phyloP scores from a whole-genome alignment of 345 rosid genomes.

The Acer campestre region DNA sequence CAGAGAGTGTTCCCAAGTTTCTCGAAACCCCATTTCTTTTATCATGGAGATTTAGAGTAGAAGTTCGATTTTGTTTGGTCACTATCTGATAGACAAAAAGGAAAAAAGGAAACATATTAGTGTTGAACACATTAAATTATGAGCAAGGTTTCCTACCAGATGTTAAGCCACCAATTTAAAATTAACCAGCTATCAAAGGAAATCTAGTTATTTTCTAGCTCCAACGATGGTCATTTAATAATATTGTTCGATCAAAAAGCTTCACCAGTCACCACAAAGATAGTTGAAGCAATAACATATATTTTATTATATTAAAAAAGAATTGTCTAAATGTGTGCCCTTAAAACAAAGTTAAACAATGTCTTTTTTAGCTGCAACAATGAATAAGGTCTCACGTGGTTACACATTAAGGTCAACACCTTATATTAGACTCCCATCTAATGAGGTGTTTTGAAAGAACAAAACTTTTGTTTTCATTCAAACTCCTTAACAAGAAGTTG shows the following conservation, averaged over 20 bases:
- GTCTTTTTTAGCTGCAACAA: too few relatives aligned
- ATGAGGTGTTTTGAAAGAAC: too few relatives aligned
- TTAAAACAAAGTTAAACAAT: too few relatives aligned
- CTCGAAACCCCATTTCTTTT: constrained; percentile 37
- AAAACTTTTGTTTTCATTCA: too few relatives aligned
- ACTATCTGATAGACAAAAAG: constrained; percentile 50
- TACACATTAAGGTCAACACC: too few relatives aligned
- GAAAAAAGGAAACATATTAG: background rate
- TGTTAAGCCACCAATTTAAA: background rate
- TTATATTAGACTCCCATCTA: too few relatives aligned
- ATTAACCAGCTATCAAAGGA: background rate
- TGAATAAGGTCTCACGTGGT: too few relatives aligned
- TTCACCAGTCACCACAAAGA: background rate
- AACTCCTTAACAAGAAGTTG: background rate
- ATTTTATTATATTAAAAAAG: too few relatives aligned
- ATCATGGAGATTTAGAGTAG: constrained; percentile 54
- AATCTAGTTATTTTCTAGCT: background rate
- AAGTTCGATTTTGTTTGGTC: constrained; percentile 49
- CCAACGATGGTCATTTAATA: background rate
- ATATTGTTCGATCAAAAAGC: background rate
- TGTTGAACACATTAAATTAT: background rate
- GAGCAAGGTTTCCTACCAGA: background rate
- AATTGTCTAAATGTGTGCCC: too few relatives aligned
- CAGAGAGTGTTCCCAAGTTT: constrained; percentile 58
- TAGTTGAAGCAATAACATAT: background rate